Conservation (phyloP, 768 basidiomycete species). For the Plicaturopsis crispa region DNA sequence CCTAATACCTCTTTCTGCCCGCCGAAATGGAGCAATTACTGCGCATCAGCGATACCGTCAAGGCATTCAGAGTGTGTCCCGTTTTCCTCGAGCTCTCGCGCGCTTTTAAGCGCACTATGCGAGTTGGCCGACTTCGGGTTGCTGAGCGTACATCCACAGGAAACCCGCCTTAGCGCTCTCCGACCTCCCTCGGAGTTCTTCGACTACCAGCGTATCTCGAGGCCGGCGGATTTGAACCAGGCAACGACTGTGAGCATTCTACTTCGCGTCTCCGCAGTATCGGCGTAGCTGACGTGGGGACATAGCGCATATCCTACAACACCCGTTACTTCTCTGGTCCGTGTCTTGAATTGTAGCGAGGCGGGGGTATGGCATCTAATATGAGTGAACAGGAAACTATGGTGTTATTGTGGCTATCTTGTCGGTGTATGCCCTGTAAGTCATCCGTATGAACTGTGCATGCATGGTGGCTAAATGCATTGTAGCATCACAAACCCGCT, state of each 20-base stretch:
- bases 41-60: conserved; percentile 62
- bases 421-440: conserved; percentile 83
- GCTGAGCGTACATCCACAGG: conserved; percentile 32
- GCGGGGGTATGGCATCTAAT: too few relatives aligned
- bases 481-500: conserved; percentile 72
- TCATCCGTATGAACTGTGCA: too few relatives aligned
- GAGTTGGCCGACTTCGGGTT: neutral
- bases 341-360: conserved; percentile 3
- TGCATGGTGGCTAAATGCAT: conserved; percentile 2
- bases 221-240: conserved; percentile 74
- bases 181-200: conserved; percentile 75
- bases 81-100: conserved; percentile 1
- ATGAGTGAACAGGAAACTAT: conserved; percentile 73
- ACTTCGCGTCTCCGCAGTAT: neutral
- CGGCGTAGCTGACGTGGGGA: neutral
- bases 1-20: conserved; percentile 2
- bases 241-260: conserved; percentile 59
- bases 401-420: conserved; percentile 67
- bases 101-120: neutral
- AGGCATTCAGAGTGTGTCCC: conserved; percentile 56
- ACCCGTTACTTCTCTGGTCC: conserved; percentile 81
- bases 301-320: conserved; percentile 88
- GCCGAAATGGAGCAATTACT: conserved; percentile 55
- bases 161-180: conserved; percentile 70
- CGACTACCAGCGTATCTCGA: conserved; percentile 76